phyloP scores from a whole-genome alignment of 2,329 filamentous ascomycete species.

The Trichoderma sp. region DNA sequence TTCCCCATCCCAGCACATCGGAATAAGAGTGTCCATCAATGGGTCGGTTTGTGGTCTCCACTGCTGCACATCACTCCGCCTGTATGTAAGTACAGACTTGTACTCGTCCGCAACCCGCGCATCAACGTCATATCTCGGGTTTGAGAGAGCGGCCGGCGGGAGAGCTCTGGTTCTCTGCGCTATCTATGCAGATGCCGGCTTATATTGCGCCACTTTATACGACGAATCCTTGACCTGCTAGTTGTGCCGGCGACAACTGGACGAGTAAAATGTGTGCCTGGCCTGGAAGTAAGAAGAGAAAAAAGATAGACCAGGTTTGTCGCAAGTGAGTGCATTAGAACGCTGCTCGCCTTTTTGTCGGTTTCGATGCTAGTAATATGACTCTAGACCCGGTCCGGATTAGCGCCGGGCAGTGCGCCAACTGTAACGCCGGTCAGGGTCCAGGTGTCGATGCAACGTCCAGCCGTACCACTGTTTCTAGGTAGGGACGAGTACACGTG shows the following conservation, averaged over 20 bases:
- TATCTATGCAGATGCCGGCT: neutral
- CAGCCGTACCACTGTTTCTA: neutral
- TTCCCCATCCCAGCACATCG: slow-evolving; percentile 10
- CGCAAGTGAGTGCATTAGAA: slow-evolving; percentile 14
- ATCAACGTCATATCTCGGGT: neutral
- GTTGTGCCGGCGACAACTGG: neutral
- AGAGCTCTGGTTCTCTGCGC: neutral
- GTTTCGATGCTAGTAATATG: neutral
- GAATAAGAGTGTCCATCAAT: slow-evolving; percentile 17
- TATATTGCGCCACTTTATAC: neutral
- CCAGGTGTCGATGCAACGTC: slow-evolving; percentile 4
- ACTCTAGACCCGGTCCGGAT: neutral
- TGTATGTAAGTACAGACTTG: neutral
- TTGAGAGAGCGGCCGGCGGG: neutral
- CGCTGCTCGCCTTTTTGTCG: slow-evolving; percentile 3
- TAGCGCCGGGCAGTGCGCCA: slow-evolving; percentile 9
- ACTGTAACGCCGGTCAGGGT: slow-evolving; percentile 1
- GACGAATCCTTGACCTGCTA: neutral
- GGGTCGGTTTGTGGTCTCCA: slow-evolving; percentile 9
- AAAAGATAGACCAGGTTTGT: neutral
- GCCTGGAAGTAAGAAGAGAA: neutral
- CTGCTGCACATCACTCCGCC: slow-evolving; percentile 16
- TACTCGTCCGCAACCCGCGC: neutral
- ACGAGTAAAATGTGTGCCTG: neutral
- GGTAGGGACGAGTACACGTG: neutral